Evolutionary conservation across 768 basidiomycete genomes (phyloP).

Genomic region (Suillus brevipes): DNA sequence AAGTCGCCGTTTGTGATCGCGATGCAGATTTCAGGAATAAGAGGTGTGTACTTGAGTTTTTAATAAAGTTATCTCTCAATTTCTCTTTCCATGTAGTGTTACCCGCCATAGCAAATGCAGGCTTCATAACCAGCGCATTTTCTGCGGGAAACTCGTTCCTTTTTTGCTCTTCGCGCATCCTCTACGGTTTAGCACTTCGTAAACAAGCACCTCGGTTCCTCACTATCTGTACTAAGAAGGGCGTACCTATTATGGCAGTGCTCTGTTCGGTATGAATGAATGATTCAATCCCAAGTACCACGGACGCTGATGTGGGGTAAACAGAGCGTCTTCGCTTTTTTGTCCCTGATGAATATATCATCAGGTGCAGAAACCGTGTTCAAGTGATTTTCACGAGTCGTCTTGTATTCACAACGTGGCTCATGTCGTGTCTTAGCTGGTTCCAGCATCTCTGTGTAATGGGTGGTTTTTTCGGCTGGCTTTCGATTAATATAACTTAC

Average conservation of each 20-base stretch:
- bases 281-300: not conserved
- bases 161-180: conserved; percentile 48
- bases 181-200: conserved; percentile 43
- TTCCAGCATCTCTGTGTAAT: conserved; percentile 65
- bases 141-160: conserved; percentile 68
- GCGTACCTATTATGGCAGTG: conserved; percentile 44
- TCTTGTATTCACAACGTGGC: no score
- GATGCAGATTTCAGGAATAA: conserved; percentile 66
- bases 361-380: conserved; percentile 43
- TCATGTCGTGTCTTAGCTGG: conserved; percentile 43
- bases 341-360: conserved; percentile 63
- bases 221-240: conserved; percentile 44
- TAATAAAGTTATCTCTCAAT: conserved; percentile 6
- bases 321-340: conserved; percentile 42
- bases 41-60: conserved; percentile 34
- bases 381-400: conserved; percentile 9
- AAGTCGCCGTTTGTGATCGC: conserved; percentile 84
- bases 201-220: conserved; percentile 52
- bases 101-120: conserved; percentile 69
- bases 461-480: conserved; percentile 66
- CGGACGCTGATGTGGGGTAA: conserved; percentile 12
- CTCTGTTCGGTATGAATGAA: conserved; percentile 25
- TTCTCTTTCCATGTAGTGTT: conserved; percentile 35
- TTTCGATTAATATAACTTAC: conserved; percentile 66
- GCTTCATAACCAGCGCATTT: conserved; percentile 69